Conservation (phyloP, 306 rosid genomes). For the Quercus dentata region DNA sequence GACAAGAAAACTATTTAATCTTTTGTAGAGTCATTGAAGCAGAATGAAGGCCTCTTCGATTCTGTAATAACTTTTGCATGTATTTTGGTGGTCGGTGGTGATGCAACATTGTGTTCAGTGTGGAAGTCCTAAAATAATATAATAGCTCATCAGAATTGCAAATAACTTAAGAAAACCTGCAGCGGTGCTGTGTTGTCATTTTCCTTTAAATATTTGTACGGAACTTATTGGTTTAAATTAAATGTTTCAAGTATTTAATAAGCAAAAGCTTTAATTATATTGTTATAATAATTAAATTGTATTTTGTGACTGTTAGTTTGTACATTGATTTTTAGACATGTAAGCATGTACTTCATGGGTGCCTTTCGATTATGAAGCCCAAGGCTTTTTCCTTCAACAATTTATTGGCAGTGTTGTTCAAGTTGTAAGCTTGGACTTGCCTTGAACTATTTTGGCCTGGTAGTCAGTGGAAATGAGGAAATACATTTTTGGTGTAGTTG, state of each 20-base stretch:
- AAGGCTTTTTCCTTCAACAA: neutral
- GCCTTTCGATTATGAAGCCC: neutral
- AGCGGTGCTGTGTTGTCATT: neutral
- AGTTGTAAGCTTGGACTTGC: neutral
- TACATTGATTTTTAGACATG: neutral
- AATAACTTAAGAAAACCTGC: neutral
- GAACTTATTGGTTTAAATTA: no score
- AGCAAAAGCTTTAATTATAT: neutral
- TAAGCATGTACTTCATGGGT: neutral
- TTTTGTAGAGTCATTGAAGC: neutral
- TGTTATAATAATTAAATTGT: neutral
- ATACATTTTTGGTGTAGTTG: neutral
- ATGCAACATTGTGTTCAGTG: neutral
- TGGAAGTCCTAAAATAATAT: neutral
- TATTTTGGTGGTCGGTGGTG: no score
- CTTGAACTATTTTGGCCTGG: neutral
- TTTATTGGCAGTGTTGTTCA: neutral
- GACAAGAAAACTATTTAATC: neutral
- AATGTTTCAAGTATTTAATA: neutral
- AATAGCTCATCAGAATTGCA: neutral
- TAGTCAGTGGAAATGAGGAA: neutral
- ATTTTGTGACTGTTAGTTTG: neutral
- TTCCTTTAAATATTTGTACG: neutral
- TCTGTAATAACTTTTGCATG: neutral
- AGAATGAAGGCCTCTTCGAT: neutral